These are phyloP conservation scores for Fusarium temperatum DNA, from an alignment of 2,329 filamentous ascomycete genomes.

Conservation along the genomic window DNA sequence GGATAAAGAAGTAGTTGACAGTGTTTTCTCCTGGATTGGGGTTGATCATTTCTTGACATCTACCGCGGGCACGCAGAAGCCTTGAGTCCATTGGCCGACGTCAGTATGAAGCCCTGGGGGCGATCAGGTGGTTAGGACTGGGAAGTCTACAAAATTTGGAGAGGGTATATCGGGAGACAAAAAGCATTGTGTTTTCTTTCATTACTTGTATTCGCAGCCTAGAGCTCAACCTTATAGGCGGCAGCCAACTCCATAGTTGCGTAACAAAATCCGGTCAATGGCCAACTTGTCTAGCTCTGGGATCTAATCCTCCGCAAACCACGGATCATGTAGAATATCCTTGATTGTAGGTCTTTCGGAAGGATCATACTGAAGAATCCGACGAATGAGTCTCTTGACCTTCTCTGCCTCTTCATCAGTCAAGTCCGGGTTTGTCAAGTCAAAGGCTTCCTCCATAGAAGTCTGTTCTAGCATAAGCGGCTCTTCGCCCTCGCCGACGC, in stretches of 20 bases:
- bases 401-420: not conserved
- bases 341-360: not conserved
- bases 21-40: not conserved
- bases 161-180: too few species aligned
- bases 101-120: not conserved
- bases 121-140: too few species aligned
- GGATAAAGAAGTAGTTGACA: not conserved
- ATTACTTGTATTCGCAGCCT: too few species aligned
- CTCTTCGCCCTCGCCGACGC: not conserved
- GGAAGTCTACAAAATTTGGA: too few species aligned
- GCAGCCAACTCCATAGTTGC: not conserved
- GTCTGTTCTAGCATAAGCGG: not conserved
- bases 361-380: not conserved
- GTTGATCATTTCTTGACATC: not conserved
- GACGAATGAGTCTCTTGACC: not conserved
- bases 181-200: too few species aligned
- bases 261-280: not conserved
- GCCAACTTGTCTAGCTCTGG: not conserved
- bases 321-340: not conserved
- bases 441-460: constrained; percentile 15
- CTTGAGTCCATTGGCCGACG: not conserved
- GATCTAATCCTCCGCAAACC: not conserved
- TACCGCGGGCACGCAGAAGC: not conserved
- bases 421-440: not conserved
- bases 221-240: too few species aligned